phyloP scores from a whole-genome alignment of 148 eudicot species.

The Chenopodium quinoa region DNA sequence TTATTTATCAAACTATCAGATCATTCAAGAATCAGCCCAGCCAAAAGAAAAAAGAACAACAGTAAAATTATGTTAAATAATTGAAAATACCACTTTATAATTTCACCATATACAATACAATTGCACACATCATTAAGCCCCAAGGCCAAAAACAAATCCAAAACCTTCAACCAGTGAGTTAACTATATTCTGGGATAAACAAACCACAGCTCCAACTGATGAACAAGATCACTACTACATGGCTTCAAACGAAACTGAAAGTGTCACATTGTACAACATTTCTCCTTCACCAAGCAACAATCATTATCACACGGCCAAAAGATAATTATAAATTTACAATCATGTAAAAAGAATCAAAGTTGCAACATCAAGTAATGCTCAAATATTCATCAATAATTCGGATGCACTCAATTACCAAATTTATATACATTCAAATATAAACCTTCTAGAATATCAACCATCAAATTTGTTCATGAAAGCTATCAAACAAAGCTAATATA shows the following conservation, averaged over 20 bases:
- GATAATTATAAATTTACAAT: too few relatives aligned
- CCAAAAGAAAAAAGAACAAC: not conserved
- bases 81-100: not conserved
- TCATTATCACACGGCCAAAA: not conserved
- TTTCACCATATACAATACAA: not conserved
- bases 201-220: not conserved
- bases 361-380: conserved; percentile 3
- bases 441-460: not conserved
- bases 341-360: not conserved
- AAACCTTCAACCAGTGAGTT: not conserved
- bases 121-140: not conserved
- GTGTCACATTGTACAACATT: not conserved
- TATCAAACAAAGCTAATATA: not conserved
- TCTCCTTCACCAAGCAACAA: not conserved
- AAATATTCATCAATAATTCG: not conserved
- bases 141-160: not conserved
- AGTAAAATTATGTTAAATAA: not conserved
- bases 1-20: conserved; percentile 20
- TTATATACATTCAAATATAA: not conserved
- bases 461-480: not conserved
- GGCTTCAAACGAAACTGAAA: not conserved
- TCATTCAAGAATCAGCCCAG: conserved; percentile 12
- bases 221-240: not conserved
- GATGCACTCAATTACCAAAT: not conserved
- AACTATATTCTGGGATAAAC: not conserved